phyloP scores from a whole-genome alignment of 768 basidiomycete species.

The Pleurotus platypus region DNA sequence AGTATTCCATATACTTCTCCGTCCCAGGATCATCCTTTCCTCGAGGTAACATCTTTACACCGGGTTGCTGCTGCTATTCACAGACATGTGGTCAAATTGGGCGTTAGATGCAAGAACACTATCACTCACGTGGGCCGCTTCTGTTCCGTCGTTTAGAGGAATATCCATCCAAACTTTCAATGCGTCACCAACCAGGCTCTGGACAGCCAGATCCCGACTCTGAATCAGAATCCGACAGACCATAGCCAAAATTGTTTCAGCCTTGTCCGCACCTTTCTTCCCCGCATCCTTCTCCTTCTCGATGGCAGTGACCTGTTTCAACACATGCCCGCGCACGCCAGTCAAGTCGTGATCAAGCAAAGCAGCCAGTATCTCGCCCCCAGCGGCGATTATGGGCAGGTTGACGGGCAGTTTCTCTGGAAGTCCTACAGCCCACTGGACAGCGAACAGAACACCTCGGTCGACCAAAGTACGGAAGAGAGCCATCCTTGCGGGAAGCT shows the following conservation, averaged over 20 bases:
- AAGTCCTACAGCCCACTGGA: constrained; percentile 87
- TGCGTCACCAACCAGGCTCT: constrained; percentile 88
- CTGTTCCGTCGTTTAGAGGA: constrained; percentile 44
- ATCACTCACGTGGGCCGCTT: constrained; percentile 27
- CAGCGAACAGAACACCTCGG: constrained; percentile 82
- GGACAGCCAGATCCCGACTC: constrained; percentile 81
- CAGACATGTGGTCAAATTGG: constrained; percentile 5
- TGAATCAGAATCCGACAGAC: constrained; percentile 75
- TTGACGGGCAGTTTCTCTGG: constrained; percentile 50
- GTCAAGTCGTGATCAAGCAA: constrained; percentile 89
- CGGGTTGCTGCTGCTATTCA: constrained; percentile 13
- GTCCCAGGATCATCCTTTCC: constrained; percentile 84
- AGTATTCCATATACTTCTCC: constrained; percentile 90
- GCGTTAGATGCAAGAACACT: constrained; percentile 6
- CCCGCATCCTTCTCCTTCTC: constrained; percentile 58
- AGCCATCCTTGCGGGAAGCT: constrained; percentile 78
- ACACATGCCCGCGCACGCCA: constrained; percentile 79
- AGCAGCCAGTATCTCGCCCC: constrained; percentile 80
- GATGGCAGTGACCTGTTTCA: constrained; percentile 76
- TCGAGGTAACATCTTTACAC: constrained; percentile 36
- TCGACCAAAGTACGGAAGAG: constrained; percentile 89
- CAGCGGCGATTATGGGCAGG: constrained; percentile 69
- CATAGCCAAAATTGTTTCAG: constrained; percentile 72
- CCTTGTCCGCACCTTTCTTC: constrained; percentile 56
- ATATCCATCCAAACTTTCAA: constrained; percentile 81